Evolutionary conservation across 1,284 basidiomycete genomes (phyloP), one percentile per base, ranked within the genome.

Genomic region (Pterulicium gracile): DNA sequence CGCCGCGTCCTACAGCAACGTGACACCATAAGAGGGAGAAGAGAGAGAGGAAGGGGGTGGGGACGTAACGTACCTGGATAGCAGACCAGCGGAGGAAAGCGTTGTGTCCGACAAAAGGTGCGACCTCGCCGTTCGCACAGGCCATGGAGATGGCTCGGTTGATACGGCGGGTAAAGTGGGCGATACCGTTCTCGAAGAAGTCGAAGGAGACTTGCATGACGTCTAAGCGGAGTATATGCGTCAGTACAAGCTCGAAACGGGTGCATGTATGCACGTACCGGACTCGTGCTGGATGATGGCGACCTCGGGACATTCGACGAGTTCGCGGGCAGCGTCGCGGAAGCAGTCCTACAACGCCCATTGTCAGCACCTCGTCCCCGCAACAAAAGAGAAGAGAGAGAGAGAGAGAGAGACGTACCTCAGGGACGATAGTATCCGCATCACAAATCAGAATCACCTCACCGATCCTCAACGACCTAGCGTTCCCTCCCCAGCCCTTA

Each of bases 71-170:
- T 10, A 32, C 27, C 27, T 32, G 27, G 27, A 91, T 64, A 1
- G 88, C 88, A 3, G 74, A 74, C 88, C 89, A 92, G 13, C 88
- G 77, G 27, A 92, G 67, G 66, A 90, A 91, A 1, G 88, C 88
- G 50, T 92, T 91, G 62, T 92, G 89, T 0, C 89, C 89, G 50
- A 92, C 85, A 56, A 91, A 91, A 1, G 88, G 88, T 0, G 88
- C 84, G 21, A 84, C 77, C 62, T 89, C 87, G 39, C 85, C 88
- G 54, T 77, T 79, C 13, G 67, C 72, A 45, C 68, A 71, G 36
- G 69, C 67, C 73, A 75, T 69, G 0, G 75, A 73, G 45, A 81
- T 81, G 52, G 64, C 69, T 50, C 65, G 61, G 54, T 80, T 75
- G 60, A 79, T 41, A 10, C 39, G 68, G 5, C 79, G 73, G 1